These are phyloP conservation scores for Didymella lethalis DNA, from an alignment of 2,329 filamentous ascomycete species.

Conservation along the genomic window DNA sequence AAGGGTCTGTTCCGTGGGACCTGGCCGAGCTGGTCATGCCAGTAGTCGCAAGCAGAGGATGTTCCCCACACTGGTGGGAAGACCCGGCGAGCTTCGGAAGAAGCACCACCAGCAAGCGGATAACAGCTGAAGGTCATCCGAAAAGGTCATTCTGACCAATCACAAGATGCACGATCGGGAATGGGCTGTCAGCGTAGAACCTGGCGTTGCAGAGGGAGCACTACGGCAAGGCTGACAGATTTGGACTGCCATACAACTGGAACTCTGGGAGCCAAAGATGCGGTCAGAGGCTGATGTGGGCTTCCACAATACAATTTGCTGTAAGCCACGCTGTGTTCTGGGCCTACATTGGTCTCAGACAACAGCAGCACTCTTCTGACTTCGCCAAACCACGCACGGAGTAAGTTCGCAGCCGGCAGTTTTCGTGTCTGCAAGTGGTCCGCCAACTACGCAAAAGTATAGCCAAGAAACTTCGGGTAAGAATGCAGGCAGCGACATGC, in stretches of 20 bases:
- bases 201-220: constrained; percentile 1
- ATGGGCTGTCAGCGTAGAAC: constrained; percentile 4
- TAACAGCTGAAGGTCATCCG: constrained; percentile 3
- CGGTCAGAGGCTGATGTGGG: too few species aligned
- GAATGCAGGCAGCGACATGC: constrained; percentile 4
- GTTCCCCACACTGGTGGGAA: constrained; percentile 1
- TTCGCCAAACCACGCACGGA: not conserved
- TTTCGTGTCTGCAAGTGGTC: constrained; percentile 2
- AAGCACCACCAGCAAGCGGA: constrained; percentile 9
- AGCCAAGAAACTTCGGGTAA: constrained; percentile 10
- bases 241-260: not conserved
- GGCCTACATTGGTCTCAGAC: not conserved
- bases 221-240: not conserved
- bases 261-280: too few species aligned
- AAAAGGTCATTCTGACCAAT: constrained; percentile 1
- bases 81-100: constrained; percentile 1
- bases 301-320: not conserved
- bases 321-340: not conserved
- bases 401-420: constrained; percentile 11
- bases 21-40: constrained; percentile 8
- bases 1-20: constrained; percentile 12
- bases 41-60: constrained; percentile 2
- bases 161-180: constrained; percentile 2
- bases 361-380: not conserved
- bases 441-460: constrained; percentile 8